Evolutionary conservation across 1,284 basidiomycete genomes (phyloP).

Genomic region (Xerocomus nothofagi): DNA sequence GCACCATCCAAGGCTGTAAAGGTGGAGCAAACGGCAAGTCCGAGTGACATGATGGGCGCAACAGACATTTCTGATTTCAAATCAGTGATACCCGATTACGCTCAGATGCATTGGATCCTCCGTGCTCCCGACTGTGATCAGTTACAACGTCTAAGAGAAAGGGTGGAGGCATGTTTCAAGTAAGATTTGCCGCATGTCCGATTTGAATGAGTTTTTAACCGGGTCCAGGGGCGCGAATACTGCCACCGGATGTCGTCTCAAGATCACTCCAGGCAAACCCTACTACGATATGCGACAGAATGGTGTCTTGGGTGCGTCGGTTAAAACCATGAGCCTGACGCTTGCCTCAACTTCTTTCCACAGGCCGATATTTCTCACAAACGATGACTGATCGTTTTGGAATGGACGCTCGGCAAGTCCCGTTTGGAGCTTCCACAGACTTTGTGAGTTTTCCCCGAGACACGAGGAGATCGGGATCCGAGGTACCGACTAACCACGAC

Average conservation of each 20-base stretch:
- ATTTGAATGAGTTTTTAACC: conserved; percentile 3
- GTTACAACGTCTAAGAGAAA: conserved; percentile 47
- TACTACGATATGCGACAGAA: conserved; percentile 68
- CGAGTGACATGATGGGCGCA: neutral
- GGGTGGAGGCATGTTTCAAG: conserved; percentile 61
- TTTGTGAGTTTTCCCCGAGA: conserved; percentile 47
- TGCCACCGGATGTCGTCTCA: conserved; percentile 66
- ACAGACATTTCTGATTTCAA: conserved; percentile 2
- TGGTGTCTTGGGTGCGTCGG: conserved; percentile 48
- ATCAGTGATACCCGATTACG: conserved; percentile 78
- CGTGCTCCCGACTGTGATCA: conserved; percentile 64
- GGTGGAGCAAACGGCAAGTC: conserved; percentile 62
- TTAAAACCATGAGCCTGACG: neutral
- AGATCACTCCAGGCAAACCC: conserved; percentile 42
- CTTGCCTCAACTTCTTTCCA: neutral
- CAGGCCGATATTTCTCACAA: conserved; percentile 49
- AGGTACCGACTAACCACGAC: conserved; percentile 15
- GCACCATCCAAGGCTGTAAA: conserved; percentile 60
- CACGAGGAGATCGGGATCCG: neutral
- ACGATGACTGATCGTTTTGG: conserved; percentile 44
- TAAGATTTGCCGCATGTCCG: conserved; percentile 27
- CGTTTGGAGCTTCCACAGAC: conserved; percentile 59
- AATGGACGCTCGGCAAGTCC: conserved; percentile 33
- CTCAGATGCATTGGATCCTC: conserved; percentile 64
- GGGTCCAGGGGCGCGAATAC: conserved; percentile 61